Percentiles rank a stretch among this genome's conserved stretches.
phyloP scores from a whole-genome alignment of 371 early-diverging fungal genomes.

The Mycotypha africana region DNA sequence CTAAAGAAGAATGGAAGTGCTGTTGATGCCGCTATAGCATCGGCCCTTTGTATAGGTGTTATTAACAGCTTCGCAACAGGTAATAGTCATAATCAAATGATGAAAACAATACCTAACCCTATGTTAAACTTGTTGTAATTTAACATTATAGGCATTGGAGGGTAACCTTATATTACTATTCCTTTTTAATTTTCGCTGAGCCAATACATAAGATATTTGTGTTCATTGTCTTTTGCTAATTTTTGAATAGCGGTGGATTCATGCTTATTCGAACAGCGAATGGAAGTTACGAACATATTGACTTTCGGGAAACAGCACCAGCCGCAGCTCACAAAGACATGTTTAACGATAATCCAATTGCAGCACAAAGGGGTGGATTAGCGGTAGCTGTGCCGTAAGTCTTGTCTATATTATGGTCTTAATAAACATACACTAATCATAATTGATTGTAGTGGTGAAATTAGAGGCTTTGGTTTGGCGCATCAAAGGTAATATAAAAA shows the following conservation, averaged over 20 bases:
- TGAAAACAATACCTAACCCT: neutral
- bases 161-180: constrained; percentile 28
- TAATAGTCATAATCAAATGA: constrained; percentile 28
- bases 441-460: constrained; percentile 71
- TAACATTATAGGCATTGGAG: constrained; percentile 35
- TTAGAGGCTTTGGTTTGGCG: constrained; percentile 81
- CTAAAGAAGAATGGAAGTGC: constrained; percentile 92
- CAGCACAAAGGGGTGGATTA: constrained; percentile 73
- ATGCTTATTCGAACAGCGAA: constrained; percentile 79
- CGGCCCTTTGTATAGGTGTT: constrained; percentile 89
- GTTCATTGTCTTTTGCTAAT: neutral
- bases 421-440: neutral
- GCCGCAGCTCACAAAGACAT: constrained; percentile 61
- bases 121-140: neutral
- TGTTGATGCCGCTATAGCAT: constrained; percentile 93
- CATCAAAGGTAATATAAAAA: constrained; percentile 48
- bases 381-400: constrained; percentile 86
- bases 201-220: neutral
- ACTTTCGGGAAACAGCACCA: constrained; percentile 93
- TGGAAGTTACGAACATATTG: constrained; percentile 58
- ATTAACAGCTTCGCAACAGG: constrained; percentile 93
- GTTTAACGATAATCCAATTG: constrained; percentile 61
- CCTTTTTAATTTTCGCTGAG: too few species aligned
- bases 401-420: neutral
- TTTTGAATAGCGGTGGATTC: constrained; percentile 81